These are phyloP conservation scores for Veloporphyrellus conicus DNA, from an alignment of 1,284 basidiomycete genomes.

Conservation along the genomic window DNA sequence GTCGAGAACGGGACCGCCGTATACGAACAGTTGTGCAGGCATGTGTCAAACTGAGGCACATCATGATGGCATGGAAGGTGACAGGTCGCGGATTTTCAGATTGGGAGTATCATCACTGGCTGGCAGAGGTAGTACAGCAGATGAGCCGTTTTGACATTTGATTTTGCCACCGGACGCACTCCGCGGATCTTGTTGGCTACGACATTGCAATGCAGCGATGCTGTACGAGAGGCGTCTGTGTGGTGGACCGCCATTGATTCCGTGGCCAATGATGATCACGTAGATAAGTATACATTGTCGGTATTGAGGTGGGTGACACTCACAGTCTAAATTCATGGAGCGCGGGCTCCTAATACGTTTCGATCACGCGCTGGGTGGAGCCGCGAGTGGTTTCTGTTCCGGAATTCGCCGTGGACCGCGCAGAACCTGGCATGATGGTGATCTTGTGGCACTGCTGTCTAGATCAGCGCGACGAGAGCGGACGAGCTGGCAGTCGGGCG, in stretches of 20 bases:
- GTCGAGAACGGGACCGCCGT: conserved; percentile 8
- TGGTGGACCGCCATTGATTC: conserved; percentile 11
- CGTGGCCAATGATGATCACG: conserved; percentile 12
- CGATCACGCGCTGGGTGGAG: neutral
- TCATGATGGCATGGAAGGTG: conserved; percentile 22
- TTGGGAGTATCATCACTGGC: conserved; percentile 3
- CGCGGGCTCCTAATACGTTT: neutral
- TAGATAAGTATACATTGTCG: conserved; percentile 7
- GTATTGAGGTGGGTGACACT: neutral
- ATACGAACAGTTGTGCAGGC: neutral
- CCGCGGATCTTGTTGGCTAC: conserved; percentile 20
- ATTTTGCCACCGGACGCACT: conserved; percentile 5
- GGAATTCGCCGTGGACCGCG: conserved; percentile 16
- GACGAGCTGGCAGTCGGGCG: conserved; percentile 3
- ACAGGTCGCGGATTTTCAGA: neutral
- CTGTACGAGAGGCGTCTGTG: conserved; percentile 7
- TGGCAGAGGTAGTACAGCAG: conserved; percentile 13
- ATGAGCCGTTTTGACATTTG: conserved; percentile 10
- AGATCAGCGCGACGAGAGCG: conserved; percentile 15
- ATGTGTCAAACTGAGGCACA: conserved; percentile 9
- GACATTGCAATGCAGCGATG: conserved; percentile 9
- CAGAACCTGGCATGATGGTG: neutral
- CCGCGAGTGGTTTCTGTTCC: conserved; percentile 1
- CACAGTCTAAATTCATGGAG: neutral
- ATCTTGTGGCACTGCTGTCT: conserved; percentile 14